Percentiles rank a stretch among this genome's conserved stretches.
phyloP scores from a whole-genome alignment of 139 green algal species.

The Coccomyxa sp. region DNA sequence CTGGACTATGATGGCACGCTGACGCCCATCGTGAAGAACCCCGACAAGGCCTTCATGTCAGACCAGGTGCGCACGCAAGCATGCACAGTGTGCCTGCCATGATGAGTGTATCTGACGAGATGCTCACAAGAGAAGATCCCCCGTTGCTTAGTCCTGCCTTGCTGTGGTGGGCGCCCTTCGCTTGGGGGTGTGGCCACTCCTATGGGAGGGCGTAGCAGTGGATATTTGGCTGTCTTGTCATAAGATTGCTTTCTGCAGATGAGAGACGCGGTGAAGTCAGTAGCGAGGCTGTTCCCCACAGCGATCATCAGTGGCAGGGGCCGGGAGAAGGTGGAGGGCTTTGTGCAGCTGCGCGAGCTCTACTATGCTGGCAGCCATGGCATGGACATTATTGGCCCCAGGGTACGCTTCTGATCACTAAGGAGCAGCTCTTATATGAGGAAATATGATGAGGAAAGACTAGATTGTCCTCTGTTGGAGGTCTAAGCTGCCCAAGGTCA shows the following conservation, averaged over 20 bases:
- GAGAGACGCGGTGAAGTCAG: conserved; percentile 59
- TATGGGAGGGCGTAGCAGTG: too few relatives aligned
- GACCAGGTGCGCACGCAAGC: conserved; percentile 43
- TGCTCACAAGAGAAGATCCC: too few relatives aligned
- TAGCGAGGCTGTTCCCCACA: conserved; percentile 85
- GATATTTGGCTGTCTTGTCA: background rate
- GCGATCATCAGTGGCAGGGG: conserved; percentile 92
- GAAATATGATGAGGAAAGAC: too few relatives aligned
- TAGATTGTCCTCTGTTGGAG: too few relatives aligned
- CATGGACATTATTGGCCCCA: conserved; percentile 91
- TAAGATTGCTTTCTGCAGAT: conserved; percentile 45
- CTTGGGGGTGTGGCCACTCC: too few relatives aligned
- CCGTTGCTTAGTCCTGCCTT: background rate
- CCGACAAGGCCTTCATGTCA: conserved; percentile 84
- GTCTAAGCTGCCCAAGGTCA: too few relatives aligned
- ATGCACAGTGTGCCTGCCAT: too few relatives aligned
- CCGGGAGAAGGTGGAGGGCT: conserved; percentile 87
- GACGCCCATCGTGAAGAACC: conserved; percentile 95
- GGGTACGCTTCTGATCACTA: conserved; percentile 16
- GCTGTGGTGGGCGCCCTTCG: too few relatives aligned
- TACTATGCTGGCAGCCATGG: conserved; percentile 97
- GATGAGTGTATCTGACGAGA: background rate
- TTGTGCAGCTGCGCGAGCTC: conserved; percentile 90
- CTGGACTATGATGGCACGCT: conserved; percentile 97
- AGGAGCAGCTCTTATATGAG: too few relatives aligned